Conservation (phyloP, 805 yeast species). For the Metschnikowia peoriensis region DNA sequence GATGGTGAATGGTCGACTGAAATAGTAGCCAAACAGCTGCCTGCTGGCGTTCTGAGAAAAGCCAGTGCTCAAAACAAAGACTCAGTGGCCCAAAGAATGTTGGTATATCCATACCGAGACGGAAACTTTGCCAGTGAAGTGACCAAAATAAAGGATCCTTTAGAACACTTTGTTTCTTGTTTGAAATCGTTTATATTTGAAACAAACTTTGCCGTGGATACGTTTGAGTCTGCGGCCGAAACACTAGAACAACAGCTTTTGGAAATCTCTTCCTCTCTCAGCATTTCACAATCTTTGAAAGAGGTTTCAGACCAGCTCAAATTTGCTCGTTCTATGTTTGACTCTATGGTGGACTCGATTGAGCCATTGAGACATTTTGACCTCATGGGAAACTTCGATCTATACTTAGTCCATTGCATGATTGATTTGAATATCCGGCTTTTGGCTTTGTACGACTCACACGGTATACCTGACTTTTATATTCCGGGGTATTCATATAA, state of each 20-base stretch:
- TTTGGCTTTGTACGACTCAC: background rate
- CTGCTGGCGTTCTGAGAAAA: no score
- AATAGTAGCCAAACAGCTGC: no score
- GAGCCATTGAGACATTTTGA: background rate
- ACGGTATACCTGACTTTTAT: background rate
- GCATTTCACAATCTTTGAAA: no score
- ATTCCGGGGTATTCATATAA: background rate
- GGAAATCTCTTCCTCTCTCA: background rate
- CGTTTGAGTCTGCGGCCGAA: background rate
- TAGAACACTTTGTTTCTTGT: background rate
- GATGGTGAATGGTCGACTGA: no score
- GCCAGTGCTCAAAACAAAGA: no score
- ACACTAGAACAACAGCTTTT: background rate
- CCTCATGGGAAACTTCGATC: background rate
- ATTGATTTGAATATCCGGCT: background rate
- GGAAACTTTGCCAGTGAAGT: no score
- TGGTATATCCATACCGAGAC: no score
- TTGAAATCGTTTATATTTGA: background rate
- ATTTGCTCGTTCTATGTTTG: background rate
- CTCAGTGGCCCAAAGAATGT: no score
- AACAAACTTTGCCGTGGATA: background rate
- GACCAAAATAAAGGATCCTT: background rate
- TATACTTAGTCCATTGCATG: background rate
- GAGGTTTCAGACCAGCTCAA: background rate
- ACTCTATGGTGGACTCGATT: background rate